Conservation (phyloP, 2,329 filamentous ascomycete species). For the Dothiorella sarmentorum region DNA sequence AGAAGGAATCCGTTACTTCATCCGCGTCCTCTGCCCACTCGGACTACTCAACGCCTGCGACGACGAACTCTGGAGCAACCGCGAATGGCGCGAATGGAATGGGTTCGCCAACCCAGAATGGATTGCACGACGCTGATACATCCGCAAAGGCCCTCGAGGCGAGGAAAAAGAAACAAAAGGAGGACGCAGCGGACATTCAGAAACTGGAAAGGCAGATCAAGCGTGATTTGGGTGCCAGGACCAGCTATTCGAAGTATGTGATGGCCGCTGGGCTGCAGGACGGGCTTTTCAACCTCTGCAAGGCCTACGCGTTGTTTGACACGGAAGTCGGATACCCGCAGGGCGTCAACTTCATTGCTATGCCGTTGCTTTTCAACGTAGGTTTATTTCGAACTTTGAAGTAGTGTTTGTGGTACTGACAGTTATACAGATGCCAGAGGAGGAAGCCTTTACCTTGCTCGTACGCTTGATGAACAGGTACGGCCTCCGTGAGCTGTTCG, state of each 20-base stretch:
- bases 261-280: slow-evolving; percentile 89
- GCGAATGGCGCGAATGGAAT: slow-evolving; percentile 33
- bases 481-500: slow-evolving; percentile 84
- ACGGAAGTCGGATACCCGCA: slow-evolving; percentile 94
- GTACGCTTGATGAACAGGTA: slow-evolving; percentile 97
- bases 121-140: slow-evolving; percentile 56
- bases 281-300: slow-evolving; percentile 90
- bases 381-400: slow-evolving; percentile 30
- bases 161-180: slow-evolving; percentile 73
- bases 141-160: slow-evolving; percentile 60
- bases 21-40: slow-evolving; percentile 85
- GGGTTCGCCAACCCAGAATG: slow-evolving; percentile 55
- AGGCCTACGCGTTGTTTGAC: slow-evolving; percentile 94
- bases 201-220: slow-evolving; percentile 91
- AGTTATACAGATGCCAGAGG: slow-evolving; percentile 79
- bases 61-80: slow-evolving; percentile 52
- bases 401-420: slow-evolving; percentile 26
- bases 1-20: slow-evolving; percentile 66
- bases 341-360: slow-evolving; percentile 90
- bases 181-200: slow-evolving; percentile 67
- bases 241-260: slow-evolving; percentile 95
- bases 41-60: slow-evolving; percentile 62
- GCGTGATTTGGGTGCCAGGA: slow-evolving; percentile 84
- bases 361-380: slow-evolving; percentile 93
- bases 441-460: slow-evolving; percentile 91